Evolutionary conservation across 2,329 filamentous ascomycete genomes (phyloP), one percentile per base, ranked within the genome.

Genomic region (Cadophora sp.): DNA sequence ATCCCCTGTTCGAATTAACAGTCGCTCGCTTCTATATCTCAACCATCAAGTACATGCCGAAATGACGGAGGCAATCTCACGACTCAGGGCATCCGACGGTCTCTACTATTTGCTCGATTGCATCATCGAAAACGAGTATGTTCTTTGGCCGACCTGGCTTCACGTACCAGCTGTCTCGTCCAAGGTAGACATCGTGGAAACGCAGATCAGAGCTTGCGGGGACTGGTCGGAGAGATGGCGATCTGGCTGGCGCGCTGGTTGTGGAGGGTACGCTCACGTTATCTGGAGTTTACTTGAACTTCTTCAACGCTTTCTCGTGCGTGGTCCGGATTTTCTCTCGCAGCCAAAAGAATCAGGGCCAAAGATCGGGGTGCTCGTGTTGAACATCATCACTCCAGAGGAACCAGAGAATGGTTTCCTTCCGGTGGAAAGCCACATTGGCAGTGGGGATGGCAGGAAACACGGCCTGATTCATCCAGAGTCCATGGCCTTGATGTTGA

Each of bases 261-360:
- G 31, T 24, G 55, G 55, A 24, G 55, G 31, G 19, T 58, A 14
- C n/a, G 22, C 3, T 22, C 55, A 58, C 5, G 16, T 58, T n/a
- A 37, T 37, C n/a, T 40, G 55, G 19, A 48, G n/a, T n/a, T 48
- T 58, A n/a, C 55, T 58, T 4, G 29, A 58, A 16, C 31, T 58
- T 6, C 55, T 58, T 7, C 55, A 58, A 31, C 55, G 55, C 29
- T 58, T 58, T n/a, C 31, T 58, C 11, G 55, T 58, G 4, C 55
- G 55, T 4, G 31, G 55, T 6, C 55, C 55, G 6, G 55, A 40
- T 37, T 58, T 58, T 31, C 55, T 58, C 29, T 58, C 55, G 0
- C 31, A 58, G 29, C 55, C 55, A 4, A 58, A 58, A 16, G 4
- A 24, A 24, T 9, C 26, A n/a, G 31, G 29, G 4, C 7, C 40